phyloP scores from a whole-genome alignment of 345 rosid species.

The Sisymbrium irio region DNA sequence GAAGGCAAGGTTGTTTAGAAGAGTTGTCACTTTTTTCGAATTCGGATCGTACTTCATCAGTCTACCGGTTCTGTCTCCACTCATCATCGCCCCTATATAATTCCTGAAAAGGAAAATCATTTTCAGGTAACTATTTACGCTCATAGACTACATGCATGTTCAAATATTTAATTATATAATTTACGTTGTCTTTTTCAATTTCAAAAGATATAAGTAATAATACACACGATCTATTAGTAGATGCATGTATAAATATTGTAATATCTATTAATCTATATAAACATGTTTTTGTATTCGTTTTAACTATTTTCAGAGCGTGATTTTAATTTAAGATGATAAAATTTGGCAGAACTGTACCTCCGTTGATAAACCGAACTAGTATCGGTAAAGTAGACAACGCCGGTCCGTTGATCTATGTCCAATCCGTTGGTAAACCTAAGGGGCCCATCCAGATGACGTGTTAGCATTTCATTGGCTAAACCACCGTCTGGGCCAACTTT shows the following conservation, averaged over 20 bases:
- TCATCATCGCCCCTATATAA: constrained; percentile 39
- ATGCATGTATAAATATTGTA: background rate
- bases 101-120: too few species aligned
- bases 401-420: constrained; percentile 56
- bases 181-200: too few species aligned
- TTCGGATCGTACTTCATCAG: constrained; percentile 58
- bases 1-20: constrained; percentile 45
- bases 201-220: too few species aligned
- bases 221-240: background rate
- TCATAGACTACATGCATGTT: background rate
- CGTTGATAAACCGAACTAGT: constrained; percentile 63
- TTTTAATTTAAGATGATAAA: background rate
- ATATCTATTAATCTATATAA: too few species aligned
- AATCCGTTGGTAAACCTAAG: constrained; percentile 52
- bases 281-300: background rate
- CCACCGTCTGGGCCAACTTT: constrained; percentile 79
- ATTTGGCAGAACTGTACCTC: constrained; percentile 37
- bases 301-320: background rate
- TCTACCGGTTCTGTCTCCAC: constrained; percentile 63
- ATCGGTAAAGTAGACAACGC: constrained; percentile 67
- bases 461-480: constrained; percentile 46
- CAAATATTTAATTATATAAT: background rate
- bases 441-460: constrained; percentile 44
- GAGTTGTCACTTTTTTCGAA: constrained; percentile 39
- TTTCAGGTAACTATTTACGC: too few species aligned